phyloP scores from a whole-genome alignment of 495 filamentous ascomycete genomes.

The Penicillium nucicola region DNA sequence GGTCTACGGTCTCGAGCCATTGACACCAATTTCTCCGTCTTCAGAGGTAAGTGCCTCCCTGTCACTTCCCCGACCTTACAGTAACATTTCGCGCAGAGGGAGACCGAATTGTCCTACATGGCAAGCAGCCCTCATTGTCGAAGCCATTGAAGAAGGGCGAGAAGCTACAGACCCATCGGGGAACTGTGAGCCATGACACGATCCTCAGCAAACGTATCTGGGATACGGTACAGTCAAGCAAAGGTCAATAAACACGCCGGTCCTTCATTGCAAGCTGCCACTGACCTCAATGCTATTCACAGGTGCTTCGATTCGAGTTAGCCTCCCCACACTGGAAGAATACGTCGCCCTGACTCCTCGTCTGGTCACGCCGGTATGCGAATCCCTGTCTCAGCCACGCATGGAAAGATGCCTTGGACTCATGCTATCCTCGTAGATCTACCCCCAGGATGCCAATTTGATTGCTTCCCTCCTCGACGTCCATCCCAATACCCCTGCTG shows the following conservation, averaged over 20 bases:
- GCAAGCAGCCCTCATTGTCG: slow-evolving; percentile 47
- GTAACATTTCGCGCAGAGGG: slow-evolving; percentile 41
- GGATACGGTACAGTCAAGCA: slow-evolving; percentile 51
- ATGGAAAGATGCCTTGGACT: slow-evolving; percentile 9
- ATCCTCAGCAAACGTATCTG: slow-evolving; percentile 63
- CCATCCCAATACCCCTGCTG: slow-evolving; percentile 47
- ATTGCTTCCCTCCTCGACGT: slow-evolving; percentile 75
- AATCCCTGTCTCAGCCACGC: neutral
- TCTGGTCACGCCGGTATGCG: slow-evolving; percentile 67
- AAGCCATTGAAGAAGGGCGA: slow-evolving; percentile 45
- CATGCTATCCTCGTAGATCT: slow-evolving; percentile 54
- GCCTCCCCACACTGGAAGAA: slow-evolving; percentile 65
- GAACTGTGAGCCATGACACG: slow-evolving; percentile 51
- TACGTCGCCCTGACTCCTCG: slow-evolving; percentile 63
- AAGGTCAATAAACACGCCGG: slow-evolving; percentile 26
- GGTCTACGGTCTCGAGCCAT: slow-evolving; percentile 25
- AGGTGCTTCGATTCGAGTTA: slow-evolving; percentile 51
- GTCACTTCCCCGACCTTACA: neutral
- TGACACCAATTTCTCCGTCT: slow-evolving; percentile 39
- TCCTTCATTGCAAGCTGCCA: neutral
- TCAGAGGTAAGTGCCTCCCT: slow-evolving; percentile 29
- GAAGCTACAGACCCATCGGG: slow-evolving; percentile 46
- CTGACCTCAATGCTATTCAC: neutral
- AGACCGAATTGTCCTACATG: slow-evolving; percentile 55
- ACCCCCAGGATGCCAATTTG: slow-evolving; percentile 65